Percentiles rank a stretch among this genome's conserved stretches.
Evolutionary conservation across 306 rosid species (phyloP).

Genomic region (Carpinus viminea): DNA sequence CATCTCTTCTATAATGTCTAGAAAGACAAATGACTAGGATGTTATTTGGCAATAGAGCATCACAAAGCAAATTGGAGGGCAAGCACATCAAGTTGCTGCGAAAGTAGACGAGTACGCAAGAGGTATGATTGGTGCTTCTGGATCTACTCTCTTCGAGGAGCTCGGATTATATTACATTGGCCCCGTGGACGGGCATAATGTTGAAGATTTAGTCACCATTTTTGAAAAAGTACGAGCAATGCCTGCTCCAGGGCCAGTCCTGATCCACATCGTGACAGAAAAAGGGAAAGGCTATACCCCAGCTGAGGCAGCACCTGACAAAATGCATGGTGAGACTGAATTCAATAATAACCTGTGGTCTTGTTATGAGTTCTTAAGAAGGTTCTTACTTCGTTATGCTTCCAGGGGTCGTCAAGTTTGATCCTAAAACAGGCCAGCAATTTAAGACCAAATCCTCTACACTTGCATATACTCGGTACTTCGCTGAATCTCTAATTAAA

Average conservation of each 20-base stretch:
- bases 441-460: constrained; percentile 64
- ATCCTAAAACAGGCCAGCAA: constrained; percentile 80
- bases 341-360: not conserved
- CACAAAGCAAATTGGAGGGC: constrained; percentile 68
- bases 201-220: constrained; percentile 67
- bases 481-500: constrained; percentile 79
- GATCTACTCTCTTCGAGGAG: constrained; percentile 74
- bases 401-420: constrained; percentile 86
- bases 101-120: constrained; percentile 76
- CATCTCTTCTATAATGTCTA: constrained; percentile 1
- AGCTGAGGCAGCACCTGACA: constrained; percentile 79
- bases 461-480: constrained; percentile 77
- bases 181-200: constrained; percentile 83
- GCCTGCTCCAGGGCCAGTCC: constrained; percentile 81
- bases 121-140: constrained; percentile 63
- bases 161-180: constrained; percentile 81
- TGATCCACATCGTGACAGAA: constrained; percentile 85
- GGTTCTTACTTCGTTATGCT: constrained; percentile 15
- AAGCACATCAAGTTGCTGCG: constrained; percentile 69
- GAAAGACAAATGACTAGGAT: constrained; percentile 28
- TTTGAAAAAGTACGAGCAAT: constrained; percentile 62
- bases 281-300: constrained; percentile 97
- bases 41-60: constrained; percentile 40
- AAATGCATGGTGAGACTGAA: constrained; percentile 76
- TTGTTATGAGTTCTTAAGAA: constrained; percentile 5